Evolutionary conservation across 208 protist species (phyloP).

Genomic region (Porcisia hertigi): DNA sequence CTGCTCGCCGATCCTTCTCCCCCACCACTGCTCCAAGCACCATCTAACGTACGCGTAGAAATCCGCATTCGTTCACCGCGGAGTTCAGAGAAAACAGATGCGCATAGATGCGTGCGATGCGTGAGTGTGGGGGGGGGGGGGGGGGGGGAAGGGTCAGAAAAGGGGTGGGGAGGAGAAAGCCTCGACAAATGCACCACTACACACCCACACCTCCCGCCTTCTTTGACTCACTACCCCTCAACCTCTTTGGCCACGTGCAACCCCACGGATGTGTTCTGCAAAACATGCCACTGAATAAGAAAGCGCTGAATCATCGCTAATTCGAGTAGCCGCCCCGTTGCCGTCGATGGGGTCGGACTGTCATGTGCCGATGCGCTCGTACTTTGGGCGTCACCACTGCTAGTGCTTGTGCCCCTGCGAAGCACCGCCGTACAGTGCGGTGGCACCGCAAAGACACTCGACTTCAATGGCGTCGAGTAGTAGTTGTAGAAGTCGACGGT

Average conservation of each 20-base stretch:
- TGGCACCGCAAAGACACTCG: constrained; percentile 51
- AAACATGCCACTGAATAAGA: constrained; percentile 25
- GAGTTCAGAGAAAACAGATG: neutral
- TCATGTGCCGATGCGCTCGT: neutral
- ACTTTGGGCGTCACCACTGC: neutral
- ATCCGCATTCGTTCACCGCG: no score
- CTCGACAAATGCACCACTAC: neutral
- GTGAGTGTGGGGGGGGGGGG: neutral
- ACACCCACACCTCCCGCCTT: neutral
- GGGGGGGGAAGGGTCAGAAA: neutral
- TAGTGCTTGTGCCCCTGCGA: neutral
- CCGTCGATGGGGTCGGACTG: neutral
- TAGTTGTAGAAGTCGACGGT: constrained; percentile 82
- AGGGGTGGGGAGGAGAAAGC: neutral
- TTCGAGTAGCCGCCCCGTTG: constrained; percentile 6
- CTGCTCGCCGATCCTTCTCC: neutral
- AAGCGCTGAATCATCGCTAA: constrained; percentile 23
- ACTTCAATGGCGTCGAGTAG: constrained; percentile 40
- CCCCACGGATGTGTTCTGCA: constrained; percentile 17
- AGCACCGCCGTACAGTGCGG: constrained; percentile 39
- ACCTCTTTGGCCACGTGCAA: neutral
- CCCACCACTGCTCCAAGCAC: neutral
- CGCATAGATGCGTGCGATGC: no score
- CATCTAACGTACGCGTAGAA: no score
- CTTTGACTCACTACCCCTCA: neutral